Base-by-base conservation (phyloP, 2,329 filamentous ascomycete genomes). In the Fusarium clavum region DNA sequence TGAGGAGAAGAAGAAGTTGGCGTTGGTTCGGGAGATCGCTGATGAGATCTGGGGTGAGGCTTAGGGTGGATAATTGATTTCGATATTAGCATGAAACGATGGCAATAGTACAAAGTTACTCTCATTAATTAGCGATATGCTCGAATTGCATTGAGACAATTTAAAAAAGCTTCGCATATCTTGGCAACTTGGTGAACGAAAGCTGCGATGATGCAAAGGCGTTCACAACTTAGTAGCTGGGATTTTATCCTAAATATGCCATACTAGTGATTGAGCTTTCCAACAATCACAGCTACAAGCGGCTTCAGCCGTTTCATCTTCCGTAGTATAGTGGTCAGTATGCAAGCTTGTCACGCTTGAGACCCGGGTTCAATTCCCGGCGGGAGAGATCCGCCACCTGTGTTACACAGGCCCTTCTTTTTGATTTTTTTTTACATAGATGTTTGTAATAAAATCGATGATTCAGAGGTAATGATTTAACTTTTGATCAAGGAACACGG, bases 1-100 rank as follows among this genome's bases (percentile, higher is more conserved):
- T 47, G 91, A 92, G 67, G 91, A 94, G 89, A 88, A 88, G 81
- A 88, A 86, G 79, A 94, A 94, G 83, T 80, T 94, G 74, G 83
- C 86, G 70, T 81, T 94, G 55, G 90, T 94, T 20, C 86, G 91
- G 69, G 83, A 88, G 72, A 88, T 94, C 74, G 91, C 92, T 5
- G 87, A 94, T 76, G 88, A 91, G 74, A 86, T 94, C 61, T 94
- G 92, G 92, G 77, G 77, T 2, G 72, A 79, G 61, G 66, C 77
- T 45, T 79, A 71, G 16, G 12, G 11, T n/a, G 8, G 0, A 22
- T n/a, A 12, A 18, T 11, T 46, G 18, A 20, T 18, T 11, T 29
- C 18, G 1, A 22, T 13, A 27, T 18, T 3, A 8, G 11, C 8
- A 10, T 11, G 8, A 24, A 30, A 32, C 7, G 10, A 11, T n/a